Percentiles rank a stretch among this genome's conserved stretches.
Evolutionary conservation across 2,329 filamentous ascomycete species (phyloP).

Genomic region (Fusarium brevicatenulatum): DNA sequence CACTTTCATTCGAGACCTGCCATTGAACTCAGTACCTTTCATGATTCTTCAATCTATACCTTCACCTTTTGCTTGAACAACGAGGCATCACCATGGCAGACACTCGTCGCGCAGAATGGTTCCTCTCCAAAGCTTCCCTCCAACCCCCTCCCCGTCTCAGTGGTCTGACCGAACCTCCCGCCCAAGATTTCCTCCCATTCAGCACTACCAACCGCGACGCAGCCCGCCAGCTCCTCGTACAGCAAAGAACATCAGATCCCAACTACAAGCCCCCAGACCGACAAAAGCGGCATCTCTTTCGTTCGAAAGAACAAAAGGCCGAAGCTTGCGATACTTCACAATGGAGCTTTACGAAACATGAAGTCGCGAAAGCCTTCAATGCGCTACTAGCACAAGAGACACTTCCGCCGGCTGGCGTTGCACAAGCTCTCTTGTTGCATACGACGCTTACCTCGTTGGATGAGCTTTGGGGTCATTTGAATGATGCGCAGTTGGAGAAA

Average conservation of each 20-base stretch:
- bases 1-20: background rate
- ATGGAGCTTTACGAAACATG: constrained; percentile 26
- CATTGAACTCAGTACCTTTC: background rate
- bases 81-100: background rate
- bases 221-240: constrained; percentile 6
- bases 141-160: constrained; percentile 2
- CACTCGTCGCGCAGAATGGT: constrained; percentile 10
- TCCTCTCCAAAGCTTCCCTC: constrained; percentile 14
- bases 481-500: constrained; percentile 14
- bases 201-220: background rate
- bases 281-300: constrained; percentile 10
- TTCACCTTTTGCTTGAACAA: background rate
- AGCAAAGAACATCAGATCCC: background rate
- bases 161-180: background rate
- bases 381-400: background rate
- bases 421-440: constrained; percentile 7
- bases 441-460: background rate
- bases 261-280: background rate
- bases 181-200: constrained; percentile 14
- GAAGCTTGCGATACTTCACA: background rate
- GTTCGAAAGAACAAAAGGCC: constrained; percentile 6
- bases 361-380: constrained; percentile 18
- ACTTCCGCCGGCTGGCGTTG: constrained; percentile 11
- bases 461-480: constrained; percentile 23
- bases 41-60: background rate